Conservation (phyloP, 495 filamentous ascomycete genomes). For the Tuber aestivum region DNA sequence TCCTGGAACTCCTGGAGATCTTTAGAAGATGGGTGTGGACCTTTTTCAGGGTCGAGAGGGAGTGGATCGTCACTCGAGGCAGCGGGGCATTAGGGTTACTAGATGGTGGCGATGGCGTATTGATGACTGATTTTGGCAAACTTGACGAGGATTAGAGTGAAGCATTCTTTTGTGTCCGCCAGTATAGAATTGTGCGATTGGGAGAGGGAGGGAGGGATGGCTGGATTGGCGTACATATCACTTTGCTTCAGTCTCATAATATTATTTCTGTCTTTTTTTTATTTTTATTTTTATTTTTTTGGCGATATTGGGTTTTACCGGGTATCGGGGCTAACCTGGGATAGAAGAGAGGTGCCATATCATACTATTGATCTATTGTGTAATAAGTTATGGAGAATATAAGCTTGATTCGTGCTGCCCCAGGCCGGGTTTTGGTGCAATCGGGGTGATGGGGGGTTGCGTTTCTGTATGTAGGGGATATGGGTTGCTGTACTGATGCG, state of each 20-base stretch:
- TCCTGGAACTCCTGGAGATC: slow-evolving; percentile 81
- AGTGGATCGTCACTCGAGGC: slow-evolving; percentile 60
- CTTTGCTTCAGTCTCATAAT: neutral
- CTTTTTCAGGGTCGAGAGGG: slow-evolving; percentile 88
- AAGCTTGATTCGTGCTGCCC: neutral
- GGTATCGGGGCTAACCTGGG: neutral
- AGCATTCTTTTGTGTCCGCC: neutral
- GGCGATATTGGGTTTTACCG: neutral
- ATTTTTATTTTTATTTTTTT: too few species aligned
- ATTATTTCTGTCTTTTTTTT: neutral
- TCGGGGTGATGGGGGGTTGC: neutral
- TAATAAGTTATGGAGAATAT: neutral
- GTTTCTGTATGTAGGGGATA: neutral
- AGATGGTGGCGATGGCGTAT: slow-evolving; percentile 26
- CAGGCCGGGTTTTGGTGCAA: neutral
- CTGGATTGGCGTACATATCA: neutral
- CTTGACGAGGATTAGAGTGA: slow-evolving; percentile 29
- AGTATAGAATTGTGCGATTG: neutral
- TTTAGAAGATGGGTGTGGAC: slow-evolving; percentile 91
- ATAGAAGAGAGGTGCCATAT: neutral
- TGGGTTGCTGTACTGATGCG: neutral
- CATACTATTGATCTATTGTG: neutral
- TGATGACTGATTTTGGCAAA: slow-evolving; percentile 36
- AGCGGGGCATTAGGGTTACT: slow-evolving; percentile 27
- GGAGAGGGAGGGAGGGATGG: neutral